Evolutionary conservation across 306 rosid genomes (phyloP).

Genomic region (Fagus sylvatica): DNA sequence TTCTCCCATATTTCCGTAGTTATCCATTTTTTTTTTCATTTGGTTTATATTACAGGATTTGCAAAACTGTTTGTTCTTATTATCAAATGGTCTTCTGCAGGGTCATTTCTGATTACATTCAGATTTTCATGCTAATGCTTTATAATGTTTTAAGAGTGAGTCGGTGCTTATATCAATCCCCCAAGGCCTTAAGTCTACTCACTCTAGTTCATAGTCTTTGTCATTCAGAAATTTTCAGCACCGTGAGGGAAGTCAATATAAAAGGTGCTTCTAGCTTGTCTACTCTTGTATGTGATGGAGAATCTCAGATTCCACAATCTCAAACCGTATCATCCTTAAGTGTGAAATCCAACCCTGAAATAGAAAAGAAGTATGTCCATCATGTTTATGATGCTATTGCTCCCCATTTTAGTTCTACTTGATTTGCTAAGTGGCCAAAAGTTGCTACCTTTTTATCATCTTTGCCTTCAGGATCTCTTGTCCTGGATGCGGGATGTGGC

Average conservation of each 20-base stretch:
- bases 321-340: conserved; percentile 29
- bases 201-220: conserved; percentile 18
- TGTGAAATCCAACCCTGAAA: conserved; percentile 73
- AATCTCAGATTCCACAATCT: conserved; percentile 36
- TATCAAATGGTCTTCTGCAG: conserved; percentile 23
- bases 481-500: conserved; percentile 94
- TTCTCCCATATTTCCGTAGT: too few relatives aligned
- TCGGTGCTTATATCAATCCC: conserved; percentile 19
- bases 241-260: conserved; percentile 59
- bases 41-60: background rate
- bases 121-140: conserved; percentile 32
- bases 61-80: background rate
- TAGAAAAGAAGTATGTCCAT: conserved; percentile 89
- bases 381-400: conserved; percentile 92
- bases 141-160: conserved; percentile 34
- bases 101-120: conserved; percentile 25
- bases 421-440: conserved; percentile 94
- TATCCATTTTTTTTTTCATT: background rate
- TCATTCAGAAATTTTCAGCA: conserved; percentile 33
- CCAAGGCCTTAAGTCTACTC: conserved; percentile 28
- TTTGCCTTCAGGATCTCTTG: conserved; percentile 68
- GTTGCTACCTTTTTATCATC: conserved; percentile 78
- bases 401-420: conserved; percentile 87
- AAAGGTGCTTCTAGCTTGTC: conserved; percentile 36
- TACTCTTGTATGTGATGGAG: conserved; percentile 33